These are phyloP conservation scores for Besnoitia besnoiti DNA, from an alignment of 169 alveolate species.

Conservation along the genomic window DNA sequence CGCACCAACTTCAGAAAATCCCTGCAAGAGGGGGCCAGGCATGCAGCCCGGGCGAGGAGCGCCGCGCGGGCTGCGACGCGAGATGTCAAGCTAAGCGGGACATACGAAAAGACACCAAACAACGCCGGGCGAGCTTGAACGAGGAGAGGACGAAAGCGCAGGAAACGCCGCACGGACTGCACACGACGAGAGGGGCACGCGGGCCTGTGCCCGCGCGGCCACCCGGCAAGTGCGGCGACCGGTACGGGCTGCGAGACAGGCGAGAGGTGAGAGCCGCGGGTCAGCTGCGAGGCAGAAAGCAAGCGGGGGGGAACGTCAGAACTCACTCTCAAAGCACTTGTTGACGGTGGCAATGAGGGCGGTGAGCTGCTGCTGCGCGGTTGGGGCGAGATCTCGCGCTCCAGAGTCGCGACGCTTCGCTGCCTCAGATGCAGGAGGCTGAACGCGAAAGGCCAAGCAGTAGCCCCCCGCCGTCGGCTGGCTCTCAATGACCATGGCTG, in stretches of 20 bases:
- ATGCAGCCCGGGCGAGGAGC: neutral
- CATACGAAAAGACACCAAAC: too few species aligned
- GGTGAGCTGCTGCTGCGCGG: neutral
- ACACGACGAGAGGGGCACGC: too few species aligned
- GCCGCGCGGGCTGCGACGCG: neutral
- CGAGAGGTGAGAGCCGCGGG: too few species aligned
- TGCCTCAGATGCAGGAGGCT: neutral
- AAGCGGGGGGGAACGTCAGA: too few species aligned
- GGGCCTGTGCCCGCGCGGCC: too few species aligned
- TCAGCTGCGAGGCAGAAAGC: too few species aligned
- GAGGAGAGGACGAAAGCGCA: too few species aligned
- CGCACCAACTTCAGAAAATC: neutral
- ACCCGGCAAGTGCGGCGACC: too few species aligned
- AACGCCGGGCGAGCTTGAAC: too few species aligned
- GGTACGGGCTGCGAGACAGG: too few species aligned
- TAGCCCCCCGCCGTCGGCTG: neutral
- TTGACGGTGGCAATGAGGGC: neutral
- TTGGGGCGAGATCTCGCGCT: neutral
- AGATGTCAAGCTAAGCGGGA: neutral
- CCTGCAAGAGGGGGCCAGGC: neutral
- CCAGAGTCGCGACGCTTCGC: neutral
- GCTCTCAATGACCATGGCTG: neutral
- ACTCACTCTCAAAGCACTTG: neutral
- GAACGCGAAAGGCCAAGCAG: neutral
- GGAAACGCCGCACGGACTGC: too few species aligned